A percentile compares a stretch with the other conserved stretches of the same genome.
phyloP scores from a whole-genome alignment of 2,329 filamentous ascomycete species.

The Capronia americana region DNA sequence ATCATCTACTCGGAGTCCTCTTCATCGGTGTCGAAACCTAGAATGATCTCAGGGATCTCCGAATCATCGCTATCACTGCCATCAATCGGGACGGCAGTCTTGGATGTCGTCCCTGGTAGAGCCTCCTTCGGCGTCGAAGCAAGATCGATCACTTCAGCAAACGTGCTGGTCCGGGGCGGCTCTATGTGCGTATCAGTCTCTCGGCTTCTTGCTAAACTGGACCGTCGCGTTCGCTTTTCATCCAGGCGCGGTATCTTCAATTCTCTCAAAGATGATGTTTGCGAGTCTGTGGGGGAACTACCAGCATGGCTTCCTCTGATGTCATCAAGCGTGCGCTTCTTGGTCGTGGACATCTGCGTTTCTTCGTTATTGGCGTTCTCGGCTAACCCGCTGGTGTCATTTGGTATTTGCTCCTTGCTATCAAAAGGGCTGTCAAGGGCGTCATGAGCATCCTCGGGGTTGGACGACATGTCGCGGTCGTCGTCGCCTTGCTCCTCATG shows the following conservation, averaged over 20 bases:
- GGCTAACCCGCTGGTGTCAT: background rate
- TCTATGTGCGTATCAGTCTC: background rate
- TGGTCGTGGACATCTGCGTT: background rate
- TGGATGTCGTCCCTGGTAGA: background rate
- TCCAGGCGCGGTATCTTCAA: slow-evolving; percentile 17
- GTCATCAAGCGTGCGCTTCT: slow-evolving; percentile 17
- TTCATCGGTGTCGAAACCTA: slow-evolving; percentile 56
- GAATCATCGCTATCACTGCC: slow-evolving; percentile 53
- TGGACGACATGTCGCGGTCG: slow-evolving; percentile 46
- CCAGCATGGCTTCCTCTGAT: background rate
- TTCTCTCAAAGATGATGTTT: slow-evolving; percentile 8
- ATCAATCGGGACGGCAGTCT: background rate
- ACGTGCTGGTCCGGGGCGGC: background rate
- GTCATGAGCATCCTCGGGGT: slow-evolving; percentile 56
- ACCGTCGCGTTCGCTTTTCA: background rate
- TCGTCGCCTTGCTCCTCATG: slow-evolving; percentile 3
- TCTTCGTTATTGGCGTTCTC: background rate
- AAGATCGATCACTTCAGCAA: background rate
- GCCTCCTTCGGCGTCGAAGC: background rate
- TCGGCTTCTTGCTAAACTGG: background rate
- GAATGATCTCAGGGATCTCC: slow-evolving; percentile 56
- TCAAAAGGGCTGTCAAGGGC: slow-evolving; percentile 48
- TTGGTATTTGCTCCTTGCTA: slow-evolving; percentile 44
- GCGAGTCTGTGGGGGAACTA: background rate
- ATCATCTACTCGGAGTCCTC: slow-evolving; percentile 45